Percentiles rank a stretch among this genome's conserved stretches.
Evolutionary conservation across 192 early-diverging fungal genomes (phyloP).

Genomic region (Coemansia sp.): DNA sequence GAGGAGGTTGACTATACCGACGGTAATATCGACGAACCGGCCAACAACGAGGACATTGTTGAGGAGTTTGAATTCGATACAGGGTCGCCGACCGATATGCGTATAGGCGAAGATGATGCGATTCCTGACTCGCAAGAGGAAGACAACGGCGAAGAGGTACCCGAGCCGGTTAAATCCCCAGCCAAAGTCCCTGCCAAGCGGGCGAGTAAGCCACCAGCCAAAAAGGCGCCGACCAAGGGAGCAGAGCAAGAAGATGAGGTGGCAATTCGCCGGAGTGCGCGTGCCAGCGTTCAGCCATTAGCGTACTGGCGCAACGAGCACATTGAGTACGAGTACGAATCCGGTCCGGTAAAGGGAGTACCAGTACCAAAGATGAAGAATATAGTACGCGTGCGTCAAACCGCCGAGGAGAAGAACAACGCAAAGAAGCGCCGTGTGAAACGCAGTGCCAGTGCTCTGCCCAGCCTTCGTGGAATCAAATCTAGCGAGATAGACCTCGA

Average conservation of each 20-base stretch:
- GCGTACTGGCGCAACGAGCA: slow-evolving; percentile 59
- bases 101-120: slow-evolving; percentile 13
- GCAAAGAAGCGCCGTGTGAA: slow-evolving; percentile 38
- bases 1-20: slow-evolving; percentile 4
- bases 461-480: slow-evolving; percentile 30
- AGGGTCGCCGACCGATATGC: background rate
- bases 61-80: background rate
- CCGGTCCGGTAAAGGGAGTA: slow-evolving; percentile 8
- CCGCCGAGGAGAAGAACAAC: slow-evolving; percentile 42
- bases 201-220: background rate
- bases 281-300: slow-evolving; percentile 40
- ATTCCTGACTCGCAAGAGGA: slow-evolving; percentile 16
- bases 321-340: slow-evolving; percentile 48
- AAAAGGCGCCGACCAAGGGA: background rate
- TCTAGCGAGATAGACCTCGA: slow-evolving; percentile 31
- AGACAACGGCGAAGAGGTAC: slow-evolving; percentile 6
- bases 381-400: slow-evolving; percentile 53
- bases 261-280: slow-evolving; percentile 42
- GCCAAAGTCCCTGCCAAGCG: background rate
- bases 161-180: slow-evolving; percentile 6
- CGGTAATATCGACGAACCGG: background rate
- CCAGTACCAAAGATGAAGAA: slow-evolving; percentile 45
- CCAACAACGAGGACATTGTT: background rate
- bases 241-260: background rate
- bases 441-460: slow-evolving; percentile 13